Base-by-base conservation (phyloP, 2,329 filamentous ascomycete species). In the Sclerotinia glacialis region DNA sequence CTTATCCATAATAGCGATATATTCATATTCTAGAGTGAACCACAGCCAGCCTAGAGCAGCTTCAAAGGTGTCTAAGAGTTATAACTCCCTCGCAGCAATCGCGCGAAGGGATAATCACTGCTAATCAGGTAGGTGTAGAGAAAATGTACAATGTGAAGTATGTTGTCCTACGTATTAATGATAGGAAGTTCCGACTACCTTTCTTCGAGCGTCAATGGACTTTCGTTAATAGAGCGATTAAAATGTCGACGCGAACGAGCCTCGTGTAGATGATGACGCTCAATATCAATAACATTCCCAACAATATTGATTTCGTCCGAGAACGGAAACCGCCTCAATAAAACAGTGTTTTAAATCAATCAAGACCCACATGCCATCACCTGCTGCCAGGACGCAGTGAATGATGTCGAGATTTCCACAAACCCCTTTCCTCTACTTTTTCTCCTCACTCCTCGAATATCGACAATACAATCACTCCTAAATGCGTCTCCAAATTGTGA, bases 71-170 rank as follows among this genome's bases (percentile, higher is more conserved):
- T 40, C 37, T 40, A 40, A 31, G 37, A 34, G 50, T 12, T 40
- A 31, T 58, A 2, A 3, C 21, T 46, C 44, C 26, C 18, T 58
- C 46, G 26, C 23, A n/a, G 9, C n/a, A 31, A 28, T 46, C 5
- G 23, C 7, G 16, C 37, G 2, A 47, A 47, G 26, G 21, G 42
- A 23, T 47, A 3, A 8, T 18, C 2, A 47, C 2, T 23, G 1
- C 2, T 23, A 9, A 9, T 9, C 14, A 47, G 1, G 3, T 0
- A 0, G 0, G 1, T 14, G 21, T 7, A 37, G 21, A 18, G 7
- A 56, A 18, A 42, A 16, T 42, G 7, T 16, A 44, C 26, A 21
- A 2, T 21, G 47, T 46, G 4, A 47, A 2, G 7, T 23, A 18
- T 2, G 11, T 26, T 11, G 28, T 34, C 21, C 28, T 49, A 21